phyloP scores from a whole-genome alignment of 495 filamentous ascomycete genomes.

The Podospora fimiseda region DNA sequence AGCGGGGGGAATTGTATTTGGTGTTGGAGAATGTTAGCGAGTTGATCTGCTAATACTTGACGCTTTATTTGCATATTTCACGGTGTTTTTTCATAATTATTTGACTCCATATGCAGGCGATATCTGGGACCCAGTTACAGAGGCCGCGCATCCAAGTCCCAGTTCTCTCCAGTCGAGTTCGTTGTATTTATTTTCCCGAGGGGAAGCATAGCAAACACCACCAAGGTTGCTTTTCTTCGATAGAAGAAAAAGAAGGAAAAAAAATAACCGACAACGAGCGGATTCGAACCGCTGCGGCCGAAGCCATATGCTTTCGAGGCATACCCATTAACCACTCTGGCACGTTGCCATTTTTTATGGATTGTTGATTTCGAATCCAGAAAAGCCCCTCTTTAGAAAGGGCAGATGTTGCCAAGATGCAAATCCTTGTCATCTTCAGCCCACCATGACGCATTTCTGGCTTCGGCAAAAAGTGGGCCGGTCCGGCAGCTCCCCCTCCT shows the following conservation, averaged over 20 bases:
- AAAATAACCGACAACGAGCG: conserved; percentile 29
- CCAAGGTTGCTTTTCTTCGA: background rate
- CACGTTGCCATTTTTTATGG: conserved; percentile 33
- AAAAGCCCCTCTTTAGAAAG: background rate
- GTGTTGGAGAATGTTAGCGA: background rate
- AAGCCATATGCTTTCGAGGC: conserved; percentile 50
- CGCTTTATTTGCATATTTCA: background rate
- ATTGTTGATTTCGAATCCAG: background rate
- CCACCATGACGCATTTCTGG: background rate
- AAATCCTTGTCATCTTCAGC: background rate
- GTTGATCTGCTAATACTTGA: background rate
- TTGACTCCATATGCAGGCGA: no score
- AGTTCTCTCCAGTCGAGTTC: no score
- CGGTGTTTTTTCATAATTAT: no score
- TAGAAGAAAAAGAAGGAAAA: background rate
- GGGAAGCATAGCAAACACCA: no score
- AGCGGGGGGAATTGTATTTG: background rate
- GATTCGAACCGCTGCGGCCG: conserved; percentile 46
- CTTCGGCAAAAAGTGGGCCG: background rate
- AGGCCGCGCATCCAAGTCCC: no score
- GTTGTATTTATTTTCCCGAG: no score
- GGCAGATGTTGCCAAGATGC: background rate
- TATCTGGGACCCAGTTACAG: no score
- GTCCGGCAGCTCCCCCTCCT: background rate
- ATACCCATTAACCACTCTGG: conserved; percentile 49